phyloP scores from a whole-genome alignment of 176 grass and related monocot species.

The Aegilops umbellulata region DNA sequence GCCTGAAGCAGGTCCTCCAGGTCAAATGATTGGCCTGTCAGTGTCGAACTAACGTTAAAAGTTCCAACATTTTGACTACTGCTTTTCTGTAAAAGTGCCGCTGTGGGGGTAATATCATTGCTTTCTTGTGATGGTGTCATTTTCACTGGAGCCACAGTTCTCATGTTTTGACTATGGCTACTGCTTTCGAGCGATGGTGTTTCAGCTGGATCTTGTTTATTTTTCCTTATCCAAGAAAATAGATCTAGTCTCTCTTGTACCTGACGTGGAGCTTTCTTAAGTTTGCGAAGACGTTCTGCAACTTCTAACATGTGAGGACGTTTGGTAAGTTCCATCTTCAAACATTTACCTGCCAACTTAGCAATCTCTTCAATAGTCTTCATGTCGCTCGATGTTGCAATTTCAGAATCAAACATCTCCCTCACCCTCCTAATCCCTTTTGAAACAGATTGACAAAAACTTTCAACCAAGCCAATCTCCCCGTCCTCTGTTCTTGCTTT shows the following conservation, averaged over 20 bases:
- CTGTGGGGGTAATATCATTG: too few species aligned
- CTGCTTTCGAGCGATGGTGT: too few species aligned
- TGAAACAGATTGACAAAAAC: not conserved
- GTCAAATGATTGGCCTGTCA: constrained; percentile 1
- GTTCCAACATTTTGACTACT: not conserved
- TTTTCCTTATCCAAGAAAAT: too few species aligned
- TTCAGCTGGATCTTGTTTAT: too few species aligned
- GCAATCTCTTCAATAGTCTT: not conserved
- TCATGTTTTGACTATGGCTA: too few species aligned
- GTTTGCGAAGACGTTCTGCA: too few species aligned
- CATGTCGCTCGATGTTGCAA: not conserved
- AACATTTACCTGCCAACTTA: constrained; percentile 1
- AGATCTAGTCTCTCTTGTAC: too few species aligned
- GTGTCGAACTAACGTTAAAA: not conserved
- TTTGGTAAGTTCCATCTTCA: not conserved
- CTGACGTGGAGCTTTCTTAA: too few species aligned
- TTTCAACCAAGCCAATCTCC: not conserved
- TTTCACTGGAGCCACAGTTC: too few species aligned
- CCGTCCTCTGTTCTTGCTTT: not conserved
- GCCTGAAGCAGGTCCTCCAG: constrained; percentile 41
- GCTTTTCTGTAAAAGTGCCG: too few species aligned
- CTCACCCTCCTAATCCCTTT: not conserved
- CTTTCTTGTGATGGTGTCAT: too few species aligned
- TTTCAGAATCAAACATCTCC: not conserved
- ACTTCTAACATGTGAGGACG: too few species aligned